Evolutionary conservation across 345 rosid genomes (phyloP).

Genomic region (Rhodamnia argentea): DNA sequence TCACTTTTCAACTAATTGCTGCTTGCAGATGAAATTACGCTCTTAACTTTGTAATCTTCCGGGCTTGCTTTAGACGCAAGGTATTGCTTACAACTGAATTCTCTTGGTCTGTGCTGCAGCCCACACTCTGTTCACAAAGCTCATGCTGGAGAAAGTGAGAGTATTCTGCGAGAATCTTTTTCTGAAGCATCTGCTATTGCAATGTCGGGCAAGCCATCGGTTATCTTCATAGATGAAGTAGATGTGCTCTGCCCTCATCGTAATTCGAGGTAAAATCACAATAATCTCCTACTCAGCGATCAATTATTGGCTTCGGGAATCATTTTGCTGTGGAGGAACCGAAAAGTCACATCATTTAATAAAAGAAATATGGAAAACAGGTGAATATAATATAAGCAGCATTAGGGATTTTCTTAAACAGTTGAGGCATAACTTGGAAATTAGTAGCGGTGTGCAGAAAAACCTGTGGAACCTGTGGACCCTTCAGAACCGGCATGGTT

Average conservation of each 20-base stretch:
- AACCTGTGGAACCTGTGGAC: no score
- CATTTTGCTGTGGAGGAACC: background rate
- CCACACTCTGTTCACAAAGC: conserved; percentile 74
- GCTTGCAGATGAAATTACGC: background rate
- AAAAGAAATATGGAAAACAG: background rate
- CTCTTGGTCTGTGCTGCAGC: conserved; percentile 20
- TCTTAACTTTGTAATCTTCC: background rate
- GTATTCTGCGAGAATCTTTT: conserved; percentile 67
- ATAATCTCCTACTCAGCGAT: background rate
- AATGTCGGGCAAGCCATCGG: conserved; percentile 53
- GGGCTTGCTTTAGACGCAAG: background rate
- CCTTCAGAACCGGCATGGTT: no score
- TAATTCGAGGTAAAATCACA: conserved; percentile 36
- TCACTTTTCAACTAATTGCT: background rate
- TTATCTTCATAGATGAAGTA: conserved; percentile 83
- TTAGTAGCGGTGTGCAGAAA: background rate
- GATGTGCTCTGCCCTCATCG: conserved; percentile 86
- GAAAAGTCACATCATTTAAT: background rate
- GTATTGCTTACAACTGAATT: background rate
- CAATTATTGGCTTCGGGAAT: background rate
- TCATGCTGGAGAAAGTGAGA: conserved; percentile 89
- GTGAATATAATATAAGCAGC: background rate
- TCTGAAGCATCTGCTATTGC: conserved; percentile 61
- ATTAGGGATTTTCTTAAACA: background rate
- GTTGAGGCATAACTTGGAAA: background rate